Base-by-base conservation (phyloP, 441 rosid species). In the Gossypium davidsonii region DNA sequence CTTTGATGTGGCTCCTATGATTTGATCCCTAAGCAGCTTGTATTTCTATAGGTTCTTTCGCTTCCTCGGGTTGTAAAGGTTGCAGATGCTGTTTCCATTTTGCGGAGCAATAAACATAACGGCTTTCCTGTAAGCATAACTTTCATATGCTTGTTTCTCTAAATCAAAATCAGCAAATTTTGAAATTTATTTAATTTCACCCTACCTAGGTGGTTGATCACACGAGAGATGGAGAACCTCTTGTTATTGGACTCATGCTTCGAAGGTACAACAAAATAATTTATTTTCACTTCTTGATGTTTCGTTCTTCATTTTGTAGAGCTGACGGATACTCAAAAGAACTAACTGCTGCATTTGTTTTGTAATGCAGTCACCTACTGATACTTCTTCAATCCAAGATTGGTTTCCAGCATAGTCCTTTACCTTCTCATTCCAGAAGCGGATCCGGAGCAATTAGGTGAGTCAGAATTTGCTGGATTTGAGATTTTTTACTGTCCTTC, bases 401-500 rank as follows among this genome's bases (percentile, higher is more conserved):
- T 12, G 98, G 91, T 86, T 95, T 95, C 81, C 98, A 95, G 86
- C 98, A 91, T 73, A 93, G 97, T 80, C 97, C 97, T 75, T 82
- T 91, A 76, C 96, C 97, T 49, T 83, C 82, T 58, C 93, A 92
- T 82, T 83, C 90, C 67, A 81, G 73, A 46, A 85, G 76, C 58
- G 87, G 85, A 71, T 76, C 96, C 62, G 72, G 84, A 76, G 66
- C 85, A 67, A 82, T 90, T 73, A 83, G 91, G 98, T 90, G 77
- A 78, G 61, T 6, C 6, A 53, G 46, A 42, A 39, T 28, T 49
- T 26, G 23, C 34, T 80, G 6, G 34, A 20, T 71, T 44, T 56
- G 63, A 6, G 26, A 10, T 20, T 60, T 46, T 23, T 14, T 44
- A 48, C 10, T 59, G 60, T 15, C 49, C 34, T 63, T 65, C 25